These are phyloP conservation scores for Chiua sp. DNA, from an alignment of 1,284 basidiomycete species.

Conservation along the genomic window DNA sequence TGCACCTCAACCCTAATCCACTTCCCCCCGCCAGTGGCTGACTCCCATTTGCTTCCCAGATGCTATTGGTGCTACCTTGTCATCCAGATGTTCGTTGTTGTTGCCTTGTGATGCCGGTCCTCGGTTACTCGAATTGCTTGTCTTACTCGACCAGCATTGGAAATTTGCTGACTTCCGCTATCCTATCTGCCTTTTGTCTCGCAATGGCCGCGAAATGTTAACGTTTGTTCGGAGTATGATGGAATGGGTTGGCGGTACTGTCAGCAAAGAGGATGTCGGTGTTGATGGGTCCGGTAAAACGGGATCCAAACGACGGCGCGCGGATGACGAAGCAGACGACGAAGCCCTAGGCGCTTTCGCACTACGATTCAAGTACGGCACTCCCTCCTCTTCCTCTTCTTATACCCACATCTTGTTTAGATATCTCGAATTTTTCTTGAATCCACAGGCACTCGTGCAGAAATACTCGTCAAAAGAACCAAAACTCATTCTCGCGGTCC, in stretches of 20 bases:
- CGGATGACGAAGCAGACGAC: constrained; percentile 70
- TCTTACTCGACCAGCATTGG: constrained; percentile 98
- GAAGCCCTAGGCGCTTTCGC: constrained; percentile 80
- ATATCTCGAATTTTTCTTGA: constrained; percentile 89
- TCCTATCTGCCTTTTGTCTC: constrained; percentile 92
- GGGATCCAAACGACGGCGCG: constrained; percentile 63
- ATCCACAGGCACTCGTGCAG: constrained; percentile 79
- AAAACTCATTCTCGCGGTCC: constrained; percentile 93
- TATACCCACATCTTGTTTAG: constrained; percentile 45
- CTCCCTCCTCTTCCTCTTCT: neutral
- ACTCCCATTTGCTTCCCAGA: constrained; percentile 16
- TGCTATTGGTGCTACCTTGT: constrained; percentile 84
- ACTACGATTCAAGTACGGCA: constrained; percentile 71
- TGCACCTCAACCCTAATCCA: constrained; percentile 39
- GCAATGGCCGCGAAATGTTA: constrained; percentile 93
- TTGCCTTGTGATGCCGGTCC: constrained; percentile 95
- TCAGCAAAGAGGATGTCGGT: constrained; percentile 88
- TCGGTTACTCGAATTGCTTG: constrained; percentile 91
- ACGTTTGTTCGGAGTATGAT: constrained; percentile 97
- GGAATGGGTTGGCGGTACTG: constrained; percentile 97
- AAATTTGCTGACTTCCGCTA: constrained; percentile 80
- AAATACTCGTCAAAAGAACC: constrained; percentile 87
- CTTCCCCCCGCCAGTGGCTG: neutral
- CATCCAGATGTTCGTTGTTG: constrained; percentile 80
- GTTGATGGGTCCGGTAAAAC: constrained; percentile 67